Base-by-base conservation (phyloP, 495 filamentous ascomycete genomes). In the Aspergillus taichungensis region DNA sequence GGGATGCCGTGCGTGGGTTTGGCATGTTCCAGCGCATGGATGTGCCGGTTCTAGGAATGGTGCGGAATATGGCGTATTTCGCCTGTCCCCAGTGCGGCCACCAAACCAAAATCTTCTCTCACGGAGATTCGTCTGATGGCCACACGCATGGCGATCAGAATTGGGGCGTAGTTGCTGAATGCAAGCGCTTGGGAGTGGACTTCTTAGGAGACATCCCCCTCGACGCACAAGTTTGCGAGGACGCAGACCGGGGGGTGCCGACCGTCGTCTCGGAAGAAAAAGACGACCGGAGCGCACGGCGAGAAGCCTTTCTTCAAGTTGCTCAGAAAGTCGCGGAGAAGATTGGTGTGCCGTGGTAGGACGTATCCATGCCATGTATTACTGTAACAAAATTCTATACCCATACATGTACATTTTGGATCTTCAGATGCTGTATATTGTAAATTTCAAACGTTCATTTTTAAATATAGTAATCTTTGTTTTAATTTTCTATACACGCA, bases 61-160 rank as follows among this genome's bases (percentile, higher is more conserved):
- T 97, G 39, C 84, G 91, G 57, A 99, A 99, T 53, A 99, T 99
- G 92, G 83, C 81, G 3, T 73, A 84, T 18, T 96, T 95, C 53
- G 71, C 64, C 1, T 97, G 92, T 53, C 88, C 90, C 0, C 69
- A 80, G 40, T 98, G 92, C 50, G 69, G 73, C 5, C 71, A 75
- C 5, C 68, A 77, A 34, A 90, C 87, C n/a, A 74, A 77, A 33
- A 85, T 98, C 13, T 97, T 97, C 61, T 69, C 71, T 3, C 69
- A 75, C 45, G 66, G 66, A 3, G 57, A 62, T 24, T 24, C 18
- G 18, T 24, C 18, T 4, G 18, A 24, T 4, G 18, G 18, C 6
- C 36, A 52, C 41, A 43, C 14, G 7, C 48, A 57, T 47, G 38
- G 39, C 1, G 42, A 60, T 34, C 65, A 67, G 39, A 62, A 67